Evolutionary conservation across 768 basidiomycete species (phyloP).

Genomic region (Psilocybe azurescens): DNA sequence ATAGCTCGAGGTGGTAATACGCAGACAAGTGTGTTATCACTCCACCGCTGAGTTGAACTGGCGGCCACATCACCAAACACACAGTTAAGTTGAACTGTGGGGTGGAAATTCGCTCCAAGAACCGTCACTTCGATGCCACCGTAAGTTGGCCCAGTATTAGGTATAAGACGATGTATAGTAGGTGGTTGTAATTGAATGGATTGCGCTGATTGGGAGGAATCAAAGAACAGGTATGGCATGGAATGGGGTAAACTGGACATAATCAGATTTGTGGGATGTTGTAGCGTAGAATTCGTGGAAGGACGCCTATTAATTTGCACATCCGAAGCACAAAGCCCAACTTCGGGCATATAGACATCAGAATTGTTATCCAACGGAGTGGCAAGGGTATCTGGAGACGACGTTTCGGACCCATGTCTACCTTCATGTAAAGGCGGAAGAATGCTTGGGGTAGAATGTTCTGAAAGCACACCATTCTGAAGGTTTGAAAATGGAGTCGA

Average conservation of each 20-base stretch:
- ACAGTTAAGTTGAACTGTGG: slow-evolving; percentile 71
- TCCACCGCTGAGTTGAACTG: slow-evolving; percentile 89
- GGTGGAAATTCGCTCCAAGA: slow-evolving; percentile 89
- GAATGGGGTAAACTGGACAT: slow-evolving; percentile 32
- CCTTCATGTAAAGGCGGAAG: slow-evolving; percentile 42
- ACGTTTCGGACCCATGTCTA: slow-evolving; percentile 49
- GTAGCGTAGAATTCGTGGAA: slow-evolving; percentile 14
- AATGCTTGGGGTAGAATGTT: slow-evolving; percentile 28
- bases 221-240: slow-evolving; percentile 68
- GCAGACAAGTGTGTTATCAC: slow-evolving; percentile 92
- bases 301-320: slow-evolving; percentile 15
- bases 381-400: slow-evolving; percentile 50
- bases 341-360: slow-evolving; percentile 44
- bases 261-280: slow-evolving; percentile 21
- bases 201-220: slow-evolving; percentile 52
- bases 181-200: slow-evolving; percentile 59
- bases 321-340: slow-evolving; percentile 24
- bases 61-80: slow-evolving; percentile 86
- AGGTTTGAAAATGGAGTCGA: slow-evolving; percentile 46
- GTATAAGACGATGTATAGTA: slow-evolving; percentile 85
- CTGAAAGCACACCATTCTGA: slow-evolving; percentile 36
- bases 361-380: slow-evolving; percentile 48
- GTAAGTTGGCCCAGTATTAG: slow-evolving; percentile 82
- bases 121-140: slow-evolving; percentile 96
- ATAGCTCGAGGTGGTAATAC: slow-evolving; percentile 81